Percentiles rank a stretch among this genome's conserved stretches.
Evolutionary conservation across 148 eudicot genomes (phyloP).

Genomic region (Simmondsia chinensis): DNA sequence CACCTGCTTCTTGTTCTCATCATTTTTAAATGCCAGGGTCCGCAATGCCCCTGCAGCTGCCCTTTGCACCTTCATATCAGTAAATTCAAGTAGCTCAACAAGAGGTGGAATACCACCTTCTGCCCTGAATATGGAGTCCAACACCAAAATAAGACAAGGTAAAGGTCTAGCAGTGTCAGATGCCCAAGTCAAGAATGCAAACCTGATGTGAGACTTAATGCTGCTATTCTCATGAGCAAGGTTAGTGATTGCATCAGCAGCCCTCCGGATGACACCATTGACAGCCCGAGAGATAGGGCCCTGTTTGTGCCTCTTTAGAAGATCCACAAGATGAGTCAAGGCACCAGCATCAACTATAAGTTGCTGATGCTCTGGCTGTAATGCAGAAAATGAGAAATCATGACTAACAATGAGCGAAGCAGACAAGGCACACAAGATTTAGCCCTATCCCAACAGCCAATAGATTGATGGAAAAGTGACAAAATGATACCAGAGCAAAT

Average conservation of each 20-base stretch:
- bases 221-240: constrained; percentile 85
- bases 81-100: constrained; percentile 59
- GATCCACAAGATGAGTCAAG: constrained; percentile 57
- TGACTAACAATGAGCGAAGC: background rate
- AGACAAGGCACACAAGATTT: too few species aligned
- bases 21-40: constrained; percentile 85
- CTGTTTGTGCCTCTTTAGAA: constrained; percentile 47
- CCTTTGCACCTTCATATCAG: constrained; percentile 70
- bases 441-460: too few species aligned
- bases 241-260: constrained; percentile 87
- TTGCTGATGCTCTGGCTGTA: constrained; percentile 86
- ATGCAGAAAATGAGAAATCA: background rate
- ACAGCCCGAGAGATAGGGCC: constrained; percentile 44
- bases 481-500: too few species aligned
- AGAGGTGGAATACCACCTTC: constrained; percentile 93
- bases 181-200: constrained; percentile 7
- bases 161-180: background rate
- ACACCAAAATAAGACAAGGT: background rate
- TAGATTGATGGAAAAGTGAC: too few species aligned
- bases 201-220: constrained; percentile 79
- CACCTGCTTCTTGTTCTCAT: constrained; percentile 88
- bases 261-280: constrained; percentile 65
- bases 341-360: constrained; percentile 84
- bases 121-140: constrained; percentile 28
- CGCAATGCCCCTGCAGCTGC: constrained; percentile 93